Conservation (phyloP, 2,329 filamentous ascomycete species). For the Juglanconis juglandina region DNA sequence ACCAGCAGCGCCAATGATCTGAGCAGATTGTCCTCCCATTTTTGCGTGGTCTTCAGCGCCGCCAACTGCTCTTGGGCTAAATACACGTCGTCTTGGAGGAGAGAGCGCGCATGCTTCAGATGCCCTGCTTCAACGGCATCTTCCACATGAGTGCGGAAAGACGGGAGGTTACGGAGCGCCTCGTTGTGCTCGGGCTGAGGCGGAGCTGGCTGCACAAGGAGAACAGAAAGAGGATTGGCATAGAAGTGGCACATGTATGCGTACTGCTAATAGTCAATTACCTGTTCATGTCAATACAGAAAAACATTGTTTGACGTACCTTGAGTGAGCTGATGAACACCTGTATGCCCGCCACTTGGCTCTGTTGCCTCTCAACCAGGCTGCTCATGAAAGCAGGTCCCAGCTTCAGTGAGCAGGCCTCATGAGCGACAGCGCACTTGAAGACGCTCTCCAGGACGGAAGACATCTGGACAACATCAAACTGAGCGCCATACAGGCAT, state of each 20-base stretch:
- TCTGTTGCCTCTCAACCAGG: conserved; percentile 68
- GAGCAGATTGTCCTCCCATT: conserved; percentile 40
- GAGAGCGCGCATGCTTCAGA: conserved; percentile 40
- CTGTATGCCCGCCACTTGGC: conserved; percentile 74
- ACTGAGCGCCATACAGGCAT: conserved; percentile 66
- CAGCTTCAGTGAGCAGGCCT: conserved; percentile 55
- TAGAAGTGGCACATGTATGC: conserved; percentile 86
- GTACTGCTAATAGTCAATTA: conserved; percentile 50
- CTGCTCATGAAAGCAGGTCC: conserved; percentile 60
- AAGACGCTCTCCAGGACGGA: conserved; percentile 72
- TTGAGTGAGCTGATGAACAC: conserved; percentile 68
- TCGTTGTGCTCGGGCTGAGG: conserved; percentile 62
- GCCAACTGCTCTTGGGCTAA: conserved; percentile 31
- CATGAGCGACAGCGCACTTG: conserved; percentile 58
- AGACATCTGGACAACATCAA: conserved; percentile 71
- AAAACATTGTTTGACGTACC: conserved; percentile 35
- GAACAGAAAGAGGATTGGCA: conserved; percentile 68
- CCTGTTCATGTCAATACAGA: not conserved
- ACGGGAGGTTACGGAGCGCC: conserved; percentile 64
- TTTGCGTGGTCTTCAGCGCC: conserved; percentile 13
- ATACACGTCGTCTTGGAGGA: conserved; percentile 59
- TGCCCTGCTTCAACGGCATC: conserved; percentile 39
- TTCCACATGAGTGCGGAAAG: conserved; percentile 60
- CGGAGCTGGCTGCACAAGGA: conserved; percentile 41
- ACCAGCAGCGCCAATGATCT: conserved; percentile 46